Base-by-base conservation (phyloP, 306 rosid species). In the Inga leiocalycina region DNA sequence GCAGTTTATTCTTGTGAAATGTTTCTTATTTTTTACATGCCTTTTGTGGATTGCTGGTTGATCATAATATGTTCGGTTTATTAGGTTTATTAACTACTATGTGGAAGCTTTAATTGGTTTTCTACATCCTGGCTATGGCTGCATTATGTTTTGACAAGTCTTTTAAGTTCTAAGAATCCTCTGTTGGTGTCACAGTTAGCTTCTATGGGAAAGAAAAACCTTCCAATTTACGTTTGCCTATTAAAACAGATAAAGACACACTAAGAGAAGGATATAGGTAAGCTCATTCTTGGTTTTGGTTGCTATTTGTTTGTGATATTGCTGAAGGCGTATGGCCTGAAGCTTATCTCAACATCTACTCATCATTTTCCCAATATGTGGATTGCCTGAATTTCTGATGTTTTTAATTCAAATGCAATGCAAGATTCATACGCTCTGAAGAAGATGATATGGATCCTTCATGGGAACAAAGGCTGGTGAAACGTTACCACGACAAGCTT, bases 401-500 rank as follows among this genome's bases (percentile, higher is more conserved):
- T 70, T 68, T 69, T 74, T 80, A 54, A 74, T 86, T 70, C 39
- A 83, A 80, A 86, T 81, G 64, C 72, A 7, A 75, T 88, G 82
- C 69, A 81, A 94, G 99, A 89, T 95, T 95, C 86, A 93, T 93
- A 84, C 94, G 99, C 80, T 89, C 94, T 0, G 97, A 93, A 88
- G 98, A 93, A 90, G 99, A 93, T 92, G 98, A 93, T 68, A 80
- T 88, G 97, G 72, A 96, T 88, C 87, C 87, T 68, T 95, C 99
- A 56, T 92, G 99, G 99, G 99, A 92, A 85, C 99, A 93, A 89
- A 91, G 94, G 96, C 92, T 96, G 83, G 99, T 96, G 81, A 96
- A 92, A 90, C 94, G 94, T 68, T 96, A 93, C 85, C 92, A 93
- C 88, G 94, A 90, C 48, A 93, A 96, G 89, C 97, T 93, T 88